A percentile compares a stretch with the other conserved stretches of the same genome.
phyloP scores from a whole-genome alignment of 2,329 filamentous ascomycete species.

The Aaosphaeria arxii region DNA sequence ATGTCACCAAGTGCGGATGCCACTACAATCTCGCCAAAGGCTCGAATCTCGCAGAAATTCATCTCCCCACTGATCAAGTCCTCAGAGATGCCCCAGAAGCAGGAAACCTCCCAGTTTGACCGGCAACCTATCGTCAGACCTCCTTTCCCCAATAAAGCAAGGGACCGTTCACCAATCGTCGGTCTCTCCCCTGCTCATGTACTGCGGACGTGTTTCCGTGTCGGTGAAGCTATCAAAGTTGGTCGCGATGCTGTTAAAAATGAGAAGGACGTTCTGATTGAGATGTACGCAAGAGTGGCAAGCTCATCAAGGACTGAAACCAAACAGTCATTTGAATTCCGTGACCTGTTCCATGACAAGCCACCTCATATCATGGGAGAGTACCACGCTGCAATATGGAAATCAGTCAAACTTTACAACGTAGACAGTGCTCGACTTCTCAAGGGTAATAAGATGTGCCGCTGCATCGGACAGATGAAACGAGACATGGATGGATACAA shows the following conservation, averaged over 20 bases:
- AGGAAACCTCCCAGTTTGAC: background rate
- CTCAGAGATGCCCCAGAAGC: background rate
- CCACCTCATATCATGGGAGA: slow-evolving; percentile 53
- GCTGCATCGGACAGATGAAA: slow-evolving; percentile 50
- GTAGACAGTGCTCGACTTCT: slow-evolving; percentile 47
- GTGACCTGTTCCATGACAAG: slow-evolving; percentile 59
- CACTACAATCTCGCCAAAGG: background rate
- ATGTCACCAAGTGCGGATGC: no score
- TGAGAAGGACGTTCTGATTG: slow-evolving; percentile 52
- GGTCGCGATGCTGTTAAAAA: slow-evolving; percentile 46
- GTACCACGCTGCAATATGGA: slow-evolving; percentile 45
- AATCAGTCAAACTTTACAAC: slow-evolving; percentile 44
- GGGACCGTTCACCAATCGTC: slow-evolving; percentile 53
- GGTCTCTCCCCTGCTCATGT: slow-evolving; percentile 48
- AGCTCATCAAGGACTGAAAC: slow-evolving; percentile 54
- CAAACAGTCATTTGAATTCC: slow-evolving; percentile 63
- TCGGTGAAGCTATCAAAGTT: slow-evolving; percentile 58
- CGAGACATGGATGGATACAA: slow-evolving; percentile 43
- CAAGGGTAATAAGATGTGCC: slow-evolving; percentile 40
- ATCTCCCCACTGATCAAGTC: background rate
- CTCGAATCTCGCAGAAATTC: background rate
- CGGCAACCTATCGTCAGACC: slow-evolving; percentile 49
- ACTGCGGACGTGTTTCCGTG: slow-evolving; percentile 61
- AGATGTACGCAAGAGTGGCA: slow-evolving; percentile 62
- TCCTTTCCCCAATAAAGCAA: slow-evolving; percentile 49